Base-by-base conservation (phyloP, 345 rosid genomes). In the Punica granatum region DNA sequence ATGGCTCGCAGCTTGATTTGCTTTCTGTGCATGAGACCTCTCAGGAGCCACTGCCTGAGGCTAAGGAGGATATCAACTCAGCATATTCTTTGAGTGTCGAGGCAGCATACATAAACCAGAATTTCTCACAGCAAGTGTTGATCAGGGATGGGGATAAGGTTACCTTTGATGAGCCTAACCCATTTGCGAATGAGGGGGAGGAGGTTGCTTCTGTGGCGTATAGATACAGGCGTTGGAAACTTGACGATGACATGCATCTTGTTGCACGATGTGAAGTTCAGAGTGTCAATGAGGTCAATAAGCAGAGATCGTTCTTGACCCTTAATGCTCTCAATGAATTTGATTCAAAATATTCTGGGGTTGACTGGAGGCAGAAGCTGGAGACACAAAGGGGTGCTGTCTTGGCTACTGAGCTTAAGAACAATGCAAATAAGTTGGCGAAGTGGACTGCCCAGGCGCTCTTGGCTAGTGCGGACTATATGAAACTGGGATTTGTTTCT, bases 351-450 rank as follows among this genome's bases (percentile, higher is more conserved):
- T 92, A 92, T 69, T 94, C 98, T 4, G 98, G 98, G 67, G 92
- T 95, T 69, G 99, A 95, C 70, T 95, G 95, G 99, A 90, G 97
- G 72, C 98, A 92, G 90, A 95, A 95, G 83, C 70, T 95, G 69
- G 99, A 95, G 78, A 90, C 99, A 15, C 99, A 95, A 70, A 81
- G 99, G 71, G 99, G 99, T 66, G 99, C 96, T 0, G 97, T 94
- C 48, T 82, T 94, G 75, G 99, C 98, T 34, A 92, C 88, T 26
- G 99, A 94, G 73, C 80, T 94, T 80, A 94, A 92, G 84, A 94
- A 94, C 81, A 94, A 94, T 71, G 93, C 96, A 0, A 95, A 95
- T 66, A 95, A 95, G 73, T 70, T 95, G 72, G 99, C 98, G 30
- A 90, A 88, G 56, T 95, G 99, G 99, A 92, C 99, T 41, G 92